Conservation (phyloP, 345 rosid species). For the Eucalyptus cladocalyx region DNA sequence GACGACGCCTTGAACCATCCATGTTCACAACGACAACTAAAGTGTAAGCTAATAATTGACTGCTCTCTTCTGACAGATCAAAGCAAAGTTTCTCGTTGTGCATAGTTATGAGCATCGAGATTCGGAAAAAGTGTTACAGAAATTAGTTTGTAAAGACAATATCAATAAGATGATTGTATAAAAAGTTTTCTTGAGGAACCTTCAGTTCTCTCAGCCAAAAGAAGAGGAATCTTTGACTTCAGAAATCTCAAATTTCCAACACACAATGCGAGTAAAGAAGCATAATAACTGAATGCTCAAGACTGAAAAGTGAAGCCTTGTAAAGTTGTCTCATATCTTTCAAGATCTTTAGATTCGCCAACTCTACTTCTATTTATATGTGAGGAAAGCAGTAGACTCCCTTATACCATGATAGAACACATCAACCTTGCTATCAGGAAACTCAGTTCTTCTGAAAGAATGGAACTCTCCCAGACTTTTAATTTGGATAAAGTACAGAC, state of each 20-base stretch:
- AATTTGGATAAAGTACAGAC: background rate
- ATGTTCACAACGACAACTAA: constrained; percentile 28
- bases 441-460: background rate
- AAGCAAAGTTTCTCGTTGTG: background rate
- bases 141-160: background rate
- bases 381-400: background rate
- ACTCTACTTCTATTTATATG: background rate
- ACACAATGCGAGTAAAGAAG: background rate
- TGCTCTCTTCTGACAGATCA: background rate
- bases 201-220: background rate
- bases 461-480: background rate
- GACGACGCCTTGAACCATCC: constrained; percentile 56
- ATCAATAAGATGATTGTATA: background rate
- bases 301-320: background rate
- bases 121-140: background rate
- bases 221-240: background rate
- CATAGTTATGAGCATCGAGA: background rate
- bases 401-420: background rate
- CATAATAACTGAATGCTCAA: background rate
- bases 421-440: background rate
- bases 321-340: background rate
- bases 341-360: background rate
- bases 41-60: background rate
- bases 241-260: background rate
- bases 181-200: background rate